Evolutionary conservation across 2,329 filamentous ascomycete species (phyloP), one percentile per base, ranked within the genome.

Genomic region (Diaporthe eres): DNA sequence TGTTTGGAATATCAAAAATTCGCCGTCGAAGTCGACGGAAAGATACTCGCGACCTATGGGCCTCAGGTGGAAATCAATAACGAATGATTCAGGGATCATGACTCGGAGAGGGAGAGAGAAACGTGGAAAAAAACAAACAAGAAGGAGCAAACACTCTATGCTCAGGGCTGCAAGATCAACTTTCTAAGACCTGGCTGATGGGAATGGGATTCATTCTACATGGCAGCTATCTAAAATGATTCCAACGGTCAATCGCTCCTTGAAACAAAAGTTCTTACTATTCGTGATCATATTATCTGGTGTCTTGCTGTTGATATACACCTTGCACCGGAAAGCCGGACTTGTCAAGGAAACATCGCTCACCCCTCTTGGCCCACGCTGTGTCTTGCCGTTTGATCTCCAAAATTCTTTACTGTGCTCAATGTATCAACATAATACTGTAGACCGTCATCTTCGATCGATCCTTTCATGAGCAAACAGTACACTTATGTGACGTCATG

Each of bases 401-500:
- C 7, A 7, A 3, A 6, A 17, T 10, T 4, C 0, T 17, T n/a
- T 2, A 44, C 6, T 5, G 12, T 25, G 34, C n/a, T 34, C 19
- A 34, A 3, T 28, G 34, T 28, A 22, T 17, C 15, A 53, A 25
- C 10, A 49, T 2, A n/a, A 13, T 3, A 49, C 34, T 34, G 34
- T 8, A 34, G 1, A n/a, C 7, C 2, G 2, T 42, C 65, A 53
- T 28, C 47, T 53, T 68, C 65, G 65, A 53, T 68, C 65, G 65
- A 68, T 68, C 28, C 2, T 4, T 12, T 39, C 12, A 55, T 53
- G 65, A 68, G n/a, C 65, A 13, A 39, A 53, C 10, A 22, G n/a
- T 25, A 28, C 22, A 22, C 4, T 28, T 1, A 39, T 53, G 31
- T 68, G 65, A 68, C 65, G 65, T 68, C 65, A 68, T 55, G 47